Percentiles rank a stretch among this genome's conserved stretches.
phyloP scores from a whole-genome alignment of 1,139 yeast genomes.

The Blastobotrys ciferrii region DNA sequence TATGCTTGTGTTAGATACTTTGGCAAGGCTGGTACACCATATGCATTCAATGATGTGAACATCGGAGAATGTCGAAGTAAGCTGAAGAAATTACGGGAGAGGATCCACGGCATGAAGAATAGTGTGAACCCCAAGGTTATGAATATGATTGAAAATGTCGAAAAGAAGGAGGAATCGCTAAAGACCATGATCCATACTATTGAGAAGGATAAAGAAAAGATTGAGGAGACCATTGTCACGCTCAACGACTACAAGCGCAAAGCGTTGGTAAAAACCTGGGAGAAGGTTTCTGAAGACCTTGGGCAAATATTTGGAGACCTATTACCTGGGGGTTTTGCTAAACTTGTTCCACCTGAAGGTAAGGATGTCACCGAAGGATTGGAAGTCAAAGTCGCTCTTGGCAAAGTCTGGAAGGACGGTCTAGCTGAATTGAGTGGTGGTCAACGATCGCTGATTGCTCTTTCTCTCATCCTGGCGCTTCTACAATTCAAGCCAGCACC shows the following conservation, averaged over 20 bases:
- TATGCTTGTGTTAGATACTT: conserved; percentile 26
- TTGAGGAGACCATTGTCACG: conserved; percentile 82
- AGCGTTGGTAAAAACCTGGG: conserved; percentile 80
- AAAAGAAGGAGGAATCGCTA: conserved; percentile 77
- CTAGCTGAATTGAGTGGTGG: conserved; percentile 96
- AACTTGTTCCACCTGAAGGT: conserved; percentile 76
- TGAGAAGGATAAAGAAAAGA: conserved; percentile 85
- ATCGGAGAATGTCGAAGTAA: conserved; percentile 61
- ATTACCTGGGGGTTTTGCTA: conserved; percentile 87
- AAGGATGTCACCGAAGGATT: conserved; percentile 86
- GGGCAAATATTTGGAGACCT: conserved; percentile 91
- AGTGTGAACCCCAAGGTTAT: conserved; percentile 86
- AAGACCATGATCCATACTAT: conserved; percentile 82
- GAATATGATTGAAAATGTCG: conserved; percentile 92
- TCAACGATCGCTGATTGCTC: conserved; percentile 88
- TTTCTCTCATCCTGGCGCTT: conserved; percentile 85
- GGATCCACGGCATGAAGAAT: conserved; percentile 70
- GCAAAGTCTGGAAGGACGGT: conserved; percentile 94
- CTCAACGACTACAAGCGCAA: conserved; percentile 84
- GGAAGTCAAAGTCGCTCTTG: conserved; percentile 86
- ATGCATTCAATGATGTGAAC: conserved; percentile 51
- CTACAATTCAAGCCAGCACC: conserved; percentile 97
- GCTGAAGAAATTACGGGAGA: conserved; percentile 55
- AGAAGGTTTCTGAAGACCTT: conserved; percentile 73
- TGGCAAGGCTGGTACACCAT: conserved; percentile 39